A percentile compares a stretch with the other conserved stretches of the same genome.
phyloP scores from a whole-genome alignment of 495 filamentous ascomycete genomes.

The Hypoxylon trugodes region DNA sequence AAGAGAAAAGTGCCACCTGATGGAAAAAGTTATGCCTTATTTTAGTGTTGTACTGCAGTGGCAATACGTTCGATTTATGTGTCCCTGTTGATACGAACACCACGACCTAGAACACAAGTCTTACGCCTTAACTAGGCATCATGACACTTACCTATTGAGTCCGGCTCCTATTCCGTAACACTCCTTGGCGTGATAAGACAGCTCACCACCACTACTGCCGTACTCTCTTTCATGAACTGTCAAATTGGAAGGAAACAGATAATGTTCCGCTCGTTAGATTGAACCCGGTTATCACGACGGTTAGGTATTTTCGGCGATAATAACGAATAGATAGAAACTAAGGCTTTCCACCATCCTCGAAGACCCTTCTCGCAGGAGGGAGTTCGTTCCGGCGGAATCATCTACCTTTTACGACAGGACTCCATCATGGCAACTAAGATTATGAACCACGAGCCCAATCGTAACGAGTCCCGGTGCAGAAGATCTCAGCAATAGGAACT shows the following conservation, averaged over 20 bases:
- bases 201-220: conserved; percentile 40
- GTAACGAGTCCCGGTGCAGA: conserved; percentile 21
- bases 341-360: too few species aligned
- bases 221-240: conserved; percentile 34
- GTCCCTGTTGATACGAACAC: conserved; percentile 37
- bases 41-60: conserved; percentile 30
- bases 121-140: conserved; percentile 22
- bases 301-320: conserved; percentile 44
- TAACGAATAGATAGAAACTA: conserved; percentile 35
- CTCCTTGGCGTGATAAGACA: conserved; percentile 23
- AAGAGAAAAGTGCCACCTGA: conserved; percentile 3
- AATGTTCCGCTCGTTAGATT: conserved; percentile 40
- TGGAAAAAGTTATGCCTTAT: conserved; percentile 30
- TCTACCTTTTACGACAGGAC: conserved; percentile 18
- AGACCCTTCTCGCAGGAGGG: conserved; percentile 49
- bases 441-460: conserved; percentile 12
- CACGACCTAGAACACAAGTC: conserved; percentile 27
- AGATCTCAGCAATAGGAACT: conserved; percentile 32
- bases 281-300: conserved; percentile 43
- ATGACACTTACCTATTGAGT: conserved; percentile 30
- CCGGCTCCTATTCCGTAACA: conserved; percentile 13
- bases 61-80: conserved; percentile 40
- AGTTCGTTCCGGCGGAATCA: conserved; percentile 21
- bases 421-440: conserved; percentile 15
- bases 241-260: conserved; percentile 36